Conservation (phyloP, 2,329 filamentous ascomycete genomes). For the Microcyclospora pomicola region DNA sequence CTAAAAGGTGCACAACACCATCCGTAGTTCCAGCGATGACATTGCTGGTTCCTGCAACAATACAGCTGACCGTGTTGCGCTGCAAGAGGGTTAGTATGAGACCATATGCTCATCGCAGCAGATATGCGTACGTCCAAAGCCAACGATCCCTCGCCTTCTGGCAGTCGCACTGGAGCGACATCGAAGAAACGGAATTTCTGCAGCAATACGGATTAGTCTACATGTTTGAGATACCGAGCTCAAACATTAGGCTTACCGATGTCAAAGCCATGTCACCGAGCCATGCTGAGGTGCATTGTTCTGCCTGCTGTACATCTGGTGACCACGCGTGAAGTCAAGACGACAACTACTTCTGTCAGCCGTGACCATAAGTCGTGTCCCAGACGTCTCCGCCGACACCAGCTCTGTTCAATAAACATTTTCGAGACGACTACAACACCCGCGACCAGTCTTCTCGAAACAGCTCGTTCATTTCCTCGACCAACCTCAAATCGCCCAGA, state of each 20-base stretch:
- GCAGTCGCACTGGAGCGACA: conserved; percentile 67
- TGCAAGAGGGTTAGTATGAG: conserved; percentile 16
- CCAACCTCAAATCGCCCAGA: no score
- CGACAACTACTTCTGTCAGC: no score
- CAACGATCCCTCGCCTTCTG: conserved; percentile 58
- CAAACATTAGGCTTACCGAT: conserved; percentile 13
- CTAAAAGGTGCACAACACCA: conserved; percentile 78
- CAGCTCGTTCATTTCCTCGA: no score
- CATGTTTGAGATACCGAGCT: background rate
- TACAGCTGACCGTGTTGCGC: conserved; percentile 58
- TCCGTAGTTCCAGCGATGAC: conserved; percentile 78
- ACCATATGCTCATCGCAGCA: background rate
- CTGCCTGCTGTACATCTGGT: no score
- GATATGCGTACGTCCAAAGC: conserved; percentile 17
- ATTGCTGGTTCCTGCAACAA: conserved; percentile 77
- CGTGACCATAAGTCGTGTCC: no score
- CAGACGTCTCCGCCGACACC: no score
- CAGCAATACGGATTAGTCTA: conserved; percentile 49
- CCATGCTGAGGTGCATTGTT: conserved; percentile 9
- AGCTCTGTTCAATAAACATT: no score
- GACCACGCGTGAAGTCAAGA: no score
- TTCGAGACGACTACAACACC: no score
- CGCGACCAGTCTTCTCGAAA: no score
- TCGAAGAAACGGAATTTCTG: conserved; percentile 99
- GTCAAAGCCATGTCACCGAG: conserved; percentile 20